phyloP scores from a whole-genome alignment of 192 early-diverging fungal genomes.

The Gigaspora rosea region DNA sequence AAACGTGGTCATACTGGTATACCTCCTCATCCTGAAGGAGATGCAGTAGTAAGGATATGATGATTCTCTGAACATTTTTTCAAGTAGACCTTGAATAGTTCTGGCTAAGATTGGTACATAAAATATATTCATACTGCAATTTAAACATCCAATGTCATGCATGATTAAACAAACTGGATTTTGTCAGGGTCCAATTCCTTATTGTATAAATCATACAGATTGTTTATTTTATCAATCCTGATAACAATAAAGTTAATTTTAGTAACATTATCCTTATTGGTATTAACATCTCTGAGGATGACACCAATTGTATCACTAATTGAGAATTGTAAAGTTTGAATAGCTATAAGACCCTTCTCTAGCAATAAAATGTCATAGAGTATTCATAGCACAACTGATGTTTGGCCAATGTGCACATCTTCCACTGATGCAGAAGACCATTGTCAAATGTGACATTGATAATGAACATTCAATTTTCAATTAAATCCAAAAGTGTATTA shows the following conservation, averaged over 20 bases:
- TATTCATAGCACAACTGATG: neutral
- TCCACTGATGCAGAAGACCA: neutral
- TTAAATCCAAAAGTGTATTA: no score
- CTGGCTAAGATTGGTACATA: neutral
- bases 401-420: neutral
- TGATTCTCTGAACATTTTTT: neutral
- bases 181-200: no score
- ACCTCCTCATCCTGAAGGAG: neutral
- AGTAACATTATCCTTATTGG: neutral
- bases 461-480: neutral
- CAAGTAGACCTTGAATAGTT: slow-evolving; percentile 19
- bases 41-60: neutral
- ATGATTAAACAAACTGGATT: no score
- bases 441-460: neutral
- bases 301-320: neutral
- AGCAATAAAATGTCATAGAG: neutral
- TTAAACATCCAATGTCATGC: neutral
- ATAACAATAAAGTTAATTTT: neutral
- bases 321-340: neutral
- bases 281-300: neutral
- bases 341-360: neutral
- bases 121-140: neutral
- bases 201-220: neutral
- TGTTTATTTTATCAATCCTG: slow-evolving; percentile 1
- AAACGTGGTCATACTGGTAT: no score